Evolutionary conservation across 2,329 filamentous ascomycete genomes (phyloP).

Genomic region (Dactylellina cionopaga): DNA sequence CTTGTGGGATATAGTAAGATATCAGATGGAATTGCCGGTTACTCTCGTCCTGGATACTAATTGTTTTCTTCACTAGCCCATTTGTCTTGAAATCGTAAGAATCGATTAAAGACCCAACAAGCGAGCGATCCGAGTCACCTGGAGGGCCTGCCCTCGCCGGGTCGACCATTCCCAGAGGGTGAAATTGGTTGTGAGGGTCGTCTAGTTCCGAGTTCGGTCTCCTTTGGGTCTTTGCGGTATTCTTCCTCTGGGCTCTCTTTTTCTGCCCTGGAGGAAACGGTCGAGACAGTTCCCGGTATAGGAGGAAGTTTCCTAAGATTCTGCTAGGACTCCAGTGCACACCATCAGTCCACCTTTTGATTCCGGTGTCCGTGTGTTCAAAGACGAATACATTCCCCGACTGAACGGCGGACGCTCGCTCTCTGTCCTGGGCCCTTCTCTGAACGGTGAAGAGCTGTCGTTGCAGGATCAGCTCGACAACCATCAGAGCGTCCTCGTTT

Average conservation of each 20-base stretch:
- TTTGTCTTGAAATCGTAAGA: constrained; percentile 86
- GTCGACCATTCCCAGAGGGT: constrained; percentile 37
- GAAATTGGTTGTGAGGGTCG: constrained; percentile 39
- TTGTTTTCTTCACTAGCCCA: constrained; percentile 91
- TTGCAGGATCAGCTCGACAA: constrained; percentile 45
- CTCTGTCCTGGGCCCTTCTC: constrained; percentile 80
- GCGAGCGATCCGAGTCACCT: constrained; percentile 65
- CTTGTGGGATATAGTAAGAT: constrained; percentile 85
- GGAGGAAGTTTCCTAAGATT: constrained; percentile 83
- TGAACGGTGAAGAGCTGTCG: constrained; percentile 44
- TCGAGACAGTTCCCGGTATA: constrained; percentile 83
- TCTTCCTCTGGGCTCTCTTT: constrained; percentile 81
- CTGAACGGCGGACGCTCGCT: constrained; percentile 78
- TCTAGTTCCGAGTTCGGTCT: constrained; percentile 31
- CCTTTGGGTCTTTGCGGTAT: constrained; percentile 59
- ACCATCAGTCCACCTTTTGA: constrained; percentile 94
- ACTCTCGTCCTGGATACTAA: constrained; percentile 78
- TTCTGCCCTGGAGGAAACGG: constrained; percentile 84
- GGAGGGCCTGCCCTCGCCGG: constrained; percentile 36
- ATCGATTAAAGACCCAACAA: constrained; percentile 87
- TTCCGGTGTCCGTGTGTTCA: constrained; percentile 87
- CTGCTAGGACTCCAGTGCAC: constrained; percentile 89
- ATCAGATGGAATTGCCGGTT: constrained; percentile 81
- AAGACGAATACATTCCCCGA: constrained; percentile 92
- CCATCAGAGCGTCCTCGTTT: constrained; percentile 50